phyloP scores from a whole-genome alignment of 1,284 basidiomycete species.

The Ganoderma sp. region DNA sequence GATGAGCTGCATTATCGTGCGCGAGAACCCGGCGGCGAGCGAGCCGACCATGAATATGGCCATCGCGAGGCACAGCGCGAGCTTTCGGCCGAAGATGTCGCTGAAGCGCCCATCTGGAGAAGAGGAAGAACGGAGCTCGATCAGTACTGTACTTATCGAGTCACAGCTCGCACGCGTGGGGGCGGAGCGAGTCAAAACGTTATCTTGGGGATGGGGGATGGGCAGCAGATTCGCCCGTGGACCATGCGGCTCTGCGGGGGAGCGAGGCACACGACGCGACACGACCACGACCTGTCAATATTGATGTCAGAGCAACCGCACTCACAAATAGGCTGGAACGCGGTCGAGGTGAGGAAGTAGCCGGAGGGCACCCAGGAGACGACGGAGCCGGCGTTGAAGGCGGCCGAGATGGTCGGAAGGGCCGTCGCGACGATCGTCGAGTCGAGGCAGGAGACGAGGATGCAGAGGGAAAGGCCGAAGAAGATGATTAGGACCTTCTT shows the following conservation, averaged over 20 bases:
- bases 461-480: constrained; percentile 63
- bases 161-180: constrained; percentile 6
- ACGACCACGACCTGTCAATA: neutral
- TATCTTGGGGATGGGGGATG: neutral
- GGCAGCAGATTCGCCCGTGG: too few species aligned
- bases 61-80: constrained; percentile 64
- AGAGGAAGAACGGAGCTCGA: neutral
- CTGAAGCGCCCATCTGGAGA: constrained; percentile 64
- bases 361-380: constrained; percentile 74
- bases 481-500: constrained; percentile 70
- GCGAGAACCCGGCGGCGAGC: constrained; percentile 63
- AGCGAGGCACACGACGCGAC: neutral
- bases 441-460: constrained; percentile 61
- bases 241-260: constrained; percentile 1
- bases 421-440: constrained; percentile 75
- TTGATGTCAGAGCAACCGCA: neutral
- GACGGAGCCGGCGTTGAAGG: constrained; percentile 70
- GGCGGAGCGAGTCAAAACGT: neutral
- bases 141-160: neutral
- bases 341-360: constrained; percentile 69
- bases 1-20: constrained; percentile 73
- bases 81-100: constrained; percentile 81
- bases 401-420: constrained; percentile 69
- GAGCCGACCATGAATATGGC: constrained; percentile 67
- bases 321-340: constrained; percentile 60